Evolutionary conservation across 2,329 filamentous ascomycete genomes (phyloP), one percentile per base, ranked within the genome.

Genomic region (Phialemoniopsis sp.): DNA sequence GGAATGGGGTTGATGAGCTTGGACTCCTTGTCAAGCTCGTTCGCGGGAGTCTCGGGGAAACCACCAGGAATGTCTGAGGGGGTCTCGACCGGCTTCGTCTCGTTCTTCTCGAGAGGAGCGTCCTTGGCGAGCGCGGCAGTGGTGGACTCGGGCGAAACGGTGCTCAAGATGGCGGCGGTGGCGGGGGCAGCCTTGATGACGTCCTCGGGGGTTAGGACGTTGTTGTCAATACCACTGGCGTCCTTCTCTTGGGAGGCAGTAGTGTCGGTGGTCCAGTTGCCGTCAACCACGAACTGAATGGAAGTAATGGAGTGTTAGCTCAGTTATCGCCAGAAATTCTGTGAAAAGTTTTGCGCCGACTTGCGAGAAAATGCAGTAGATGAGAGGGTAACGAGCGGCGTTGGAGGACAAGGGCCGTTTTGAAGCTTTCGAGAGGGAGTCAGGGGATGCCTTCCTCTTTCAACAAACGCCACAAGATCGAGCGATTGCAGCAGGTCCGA

Each of bases 241-340:
- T 96, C 91, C 56, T 80, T 79, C 67, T 96, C 90, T 66, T 85
- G 83, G 43, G 87, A 86, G 32, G 83, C 85, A 43, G 81, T 80
- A 53, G 83, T 80, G 65, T 96, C 90, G 60, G 82, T 86, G 37
- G 81, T 82, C 93, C 93, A 98, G 52, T 78, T 79, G 51, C 87
- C 88, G 76, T 98, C 89, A 50, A 96, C 91, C 54, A 98, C 87
- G 63, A 95, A 98, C 91, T 96, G 61, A 26, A 10, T 26, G 21
- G 21, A 26, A 26, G 21, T 10, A 10, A 26, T 26, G 21, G 6
- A 10, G 10, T 6, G 21, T 26, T 26, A 26, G 21, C 21, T 26
- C 10, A 26, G 21, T 26, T 6, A 10, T 26, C 21, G 21, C 6
- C 21, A 26, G 10, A 10, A 26, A n/a, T n/a, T 26, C 21, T 26